A percentile compares a stretch with the other conserved stretches of the same genome.
phyloP scores from a whole-genome alignment of 2,329 filamentous ascomycete species.

The Fusarium sterilihyphosum region DNA sequence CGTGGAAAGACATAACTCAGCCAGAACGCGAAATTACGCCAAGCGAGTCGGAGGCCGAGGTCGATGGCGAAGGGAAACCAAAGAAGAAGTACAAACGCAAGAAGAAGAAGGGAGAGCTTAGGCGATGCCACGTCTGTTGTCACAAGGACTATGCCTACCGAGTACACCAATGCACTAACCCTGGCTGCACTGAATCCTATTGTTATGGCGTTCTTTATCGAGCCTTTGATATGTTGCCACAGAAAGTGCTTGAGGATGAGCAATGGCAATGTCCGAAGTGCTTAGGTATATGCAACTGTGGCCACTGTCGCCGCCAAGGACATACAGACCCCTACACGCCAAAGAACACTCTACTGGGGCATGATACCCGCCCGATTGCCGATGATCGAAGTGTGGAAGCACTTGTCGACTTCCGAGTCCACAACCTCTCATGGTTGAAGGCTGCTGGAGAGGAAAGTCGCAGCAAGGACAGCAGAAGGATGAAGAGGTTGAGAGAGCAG shows the following conservation, averaged over 20 bases:
- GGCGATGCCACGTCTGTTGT: constrained; percentile 83
- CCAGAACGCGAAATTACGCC: constrained; percentile 59
- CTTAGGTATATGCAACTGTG: constrained; percentile 86
- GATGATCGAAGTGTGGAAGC: constrained; percentile 91
- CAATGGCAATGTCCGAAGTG: constrained; percentile 93
- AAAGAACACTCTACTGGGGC: constrained; percentile 86
- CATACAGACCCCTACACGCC: constrained; percentile 85
- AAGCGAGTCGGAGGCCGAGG: constrained; percentile 64
- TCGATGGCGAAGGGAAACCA: constrained; percentile 70
- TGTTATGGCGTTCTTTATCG: constrained; percentile 95
- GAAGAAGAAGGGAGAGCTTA: constrained; percentile 63
- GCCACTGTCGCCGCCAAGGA: constrained; percentile 72
- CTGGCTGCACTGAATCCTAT: constrained; percentile 77
- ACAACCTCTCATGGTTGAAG: constrained; percentile 86
- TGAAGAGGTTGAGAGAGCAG: constrained; percentile 65
- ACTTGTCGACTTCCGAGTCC: constrained; percentile 88
- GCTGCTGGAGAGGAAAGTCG: constrained; percentile 66
- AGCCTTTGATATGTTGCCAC: constrained; percentile 89
- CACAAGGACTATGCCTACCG: constrained; percentile 85
- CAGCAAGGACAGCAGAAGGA: constrained; percentile 65
- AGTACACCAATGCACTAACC: constrained; percentile 79
- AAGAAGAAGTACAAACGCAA: constrained; percentile 69
- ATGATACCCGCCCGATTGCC: constrained; percentile 89
- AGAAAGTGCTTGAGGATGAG: constrained; percentile 80
- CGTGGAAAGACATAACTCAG: constrained; percentile 84